Conservation (phyloP, 1,284 basidiomycete species). For the Apiotrichum domesticum region DNA sequence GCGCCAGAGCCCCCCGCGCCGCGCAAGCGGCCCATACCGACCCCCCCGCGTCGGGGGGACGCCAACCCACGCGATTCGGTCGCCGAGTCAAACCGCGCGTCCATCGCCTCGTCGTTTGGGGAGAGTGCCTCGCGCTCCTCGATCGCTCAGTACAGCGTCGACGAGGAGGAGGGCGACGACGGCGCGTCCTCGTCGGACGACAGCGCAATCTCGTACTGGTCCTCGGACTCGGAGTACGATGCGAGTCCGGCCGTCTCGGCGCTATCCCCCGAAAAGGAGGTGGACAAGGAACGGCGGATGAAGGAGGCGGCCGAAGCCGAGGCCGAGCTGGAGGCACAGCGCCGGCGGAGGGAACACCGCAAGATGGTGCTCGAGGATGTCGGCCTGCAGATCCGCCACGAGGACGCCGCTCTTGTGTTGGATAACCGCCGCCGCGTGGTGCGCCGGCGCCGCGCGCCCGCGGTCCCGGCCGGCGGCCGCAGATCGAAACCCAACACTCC, state of each 20-base stretch:
- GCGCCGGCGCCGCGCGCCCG: conserved; percentile 8
- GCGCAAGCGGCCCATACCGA: too few species aligned
- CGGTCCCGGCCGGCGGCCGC: background rate
- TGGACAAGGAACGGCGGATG: too few species aligned
- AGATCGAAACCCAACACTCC: background rate
- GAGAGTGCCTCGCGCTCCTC: background rate
- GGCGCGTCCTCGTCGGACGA: conserved; percentile 32
- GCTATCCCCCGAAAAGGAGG: background rate
- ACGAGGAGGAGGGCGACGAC: conserved; percentile 23
- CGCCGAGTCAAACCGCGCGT: background rate
- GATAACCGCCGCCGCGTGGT: background rate
- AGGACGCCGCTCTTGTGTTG: conserved; percentile 28
- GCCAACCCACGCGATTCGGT: background rate
- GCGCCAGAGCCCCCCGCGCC: too few species aligned
- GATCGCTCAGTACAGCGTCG: conserved; percentile 8
- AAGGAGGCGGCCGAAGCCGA: background rate
- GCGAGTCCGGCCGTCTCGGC: conserved; percentile 31
- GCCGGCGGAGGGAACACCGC: conserved; percentile 41
- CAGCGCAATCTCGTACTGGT: conserved; percentile 38
- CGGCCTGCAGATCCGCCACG: conserved; percentile 62
- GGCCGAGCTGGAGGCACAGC: background rate
- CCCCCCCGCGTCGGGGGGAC: too few species aligned
- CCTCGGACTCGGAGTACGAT: conserved; percentile 24
- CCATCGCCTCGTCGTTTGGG: background rate
- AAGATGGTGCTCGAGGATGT: conserved; percentile 64